Conservation (phyloP, 495 filamentous ascomycete genomes). For the Annulohypoxylon nitens region DNA sequence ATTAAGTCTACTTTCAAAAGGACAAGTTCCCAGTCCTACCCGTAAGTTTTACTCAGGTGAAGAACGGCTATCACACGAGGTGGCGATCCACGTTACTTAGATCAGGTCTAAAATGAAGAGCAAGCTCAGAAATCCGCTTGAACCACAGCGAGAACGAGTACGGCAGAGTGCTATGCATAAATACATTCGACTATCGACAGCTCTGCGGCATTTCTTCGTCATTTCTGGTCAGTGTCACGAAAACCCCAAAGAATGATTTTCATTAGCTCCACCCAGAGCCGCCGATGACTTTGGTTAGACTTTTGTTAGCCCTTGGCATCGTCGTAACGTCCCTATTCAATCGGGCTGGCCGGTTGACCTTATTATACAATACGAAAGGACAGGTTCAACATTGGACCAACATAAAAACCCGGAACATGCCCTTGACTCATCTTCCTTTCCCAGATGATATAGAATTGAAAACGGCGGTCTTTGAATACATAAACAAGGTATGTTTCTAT, state of each 20-base stretch:
- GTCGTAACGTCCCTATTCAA: not conserved
- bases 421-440: not conserved
- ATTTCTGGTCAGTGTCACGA: not conserved
- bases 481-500: not conserved
- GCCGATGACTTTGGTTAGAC: not conserved
- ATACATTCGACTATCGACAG: not conserved
- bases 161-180: not conserved
- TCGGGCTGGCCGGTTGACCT: not conserved
- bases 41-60: not conserved
- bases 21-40: not conserved
- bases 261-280: constrained; percentile 13
- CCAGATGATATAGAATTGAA: not conserved
- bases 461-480: not conserved
- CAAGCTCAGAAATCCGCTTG: not conserved
- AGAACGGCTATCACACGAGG: not conserved
- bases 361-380: not conserved
- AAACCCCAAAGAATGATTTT: not conserved
- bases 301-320: not conserved
- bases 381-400: not conserved
- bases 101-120: not conserved
- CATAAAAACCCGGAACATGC: not conserved
- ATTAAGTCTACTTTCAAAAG: not conserved
- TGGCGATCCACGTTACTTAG: constrained; percentile 1
- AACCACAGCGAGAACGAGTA: not conserved
- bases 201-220: not conserved